A percentile compares a stretch with the other conserved stretches of the same genome.
Evolutionary conservation across 768 basidiomycete species (phyloP).

Genomic region (Mycena rosella): DNA sequence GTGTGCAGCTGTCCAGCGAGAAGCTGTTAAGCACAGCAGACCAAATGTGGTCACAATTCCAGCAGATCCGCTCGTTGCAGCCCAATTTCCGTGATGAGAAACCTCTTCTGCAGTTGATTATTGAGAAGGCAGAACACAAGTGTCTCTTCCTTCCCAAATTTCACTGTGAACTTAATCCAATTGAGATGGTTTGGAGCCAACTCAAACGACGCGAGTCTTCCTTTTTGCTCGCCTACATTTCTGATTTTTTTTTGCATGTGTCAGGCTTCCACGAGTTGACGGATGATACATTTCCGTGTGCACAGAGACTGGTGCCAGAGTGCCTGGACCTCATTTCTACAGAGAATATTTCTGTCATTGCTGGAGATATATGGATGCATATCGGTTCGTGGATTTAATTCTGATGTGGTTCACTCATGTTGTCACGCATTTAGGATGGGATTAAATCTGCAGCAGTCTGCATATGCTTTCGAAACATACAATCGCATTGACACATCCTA

Average conservation of each 20-base stretch:
- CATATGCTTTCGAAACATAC: conserved; percentile 1
- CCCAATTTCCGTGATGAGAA: conserved; percentile 9
- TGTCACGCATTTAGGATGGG: neutral
- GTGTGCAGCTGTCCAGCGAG: no score
- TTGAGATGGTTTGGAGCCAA: conserved; percentile 25
- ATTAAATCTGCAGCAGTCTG: neutral
- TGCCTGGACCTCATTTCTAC: conserved; percentile 2
- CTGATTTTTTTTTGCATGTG: neutral
- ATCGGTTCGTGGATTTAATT: neutral
- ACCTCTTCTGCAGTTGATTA: conserved; percentile 13
- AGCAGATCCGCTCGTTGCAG: conserved; percentile 9
- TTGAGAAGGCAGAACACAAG: conserved; percentile 26
- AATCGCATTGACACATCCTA: neutral
- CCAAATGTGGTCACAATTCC: no score
- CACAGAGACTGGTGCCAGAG: conserved; percentile 11
- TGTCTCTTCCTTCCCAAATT: conserved; percentile 25
- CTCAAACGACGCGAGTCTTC: conserved; percentile 10
- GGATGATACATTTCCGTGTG: conserved; percentile 9
- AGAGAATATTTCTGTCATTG: conserved; percentile 4
- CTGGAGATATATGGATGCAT: neutral
- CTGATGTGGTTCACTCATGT: neutral
- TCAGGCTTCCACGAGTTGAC: conserved; percentile 10
- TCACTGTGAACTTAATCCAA: conserved; percentile 22
- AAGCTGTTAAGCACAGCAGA: no score
- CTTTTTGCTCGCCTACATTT: neutral